A percentile compares a stretch with the other conserved stretches of the same genome.
phyloP scores from a whole-genome alignment of 441 rosid species.

The Populus hybrid region DNA sequence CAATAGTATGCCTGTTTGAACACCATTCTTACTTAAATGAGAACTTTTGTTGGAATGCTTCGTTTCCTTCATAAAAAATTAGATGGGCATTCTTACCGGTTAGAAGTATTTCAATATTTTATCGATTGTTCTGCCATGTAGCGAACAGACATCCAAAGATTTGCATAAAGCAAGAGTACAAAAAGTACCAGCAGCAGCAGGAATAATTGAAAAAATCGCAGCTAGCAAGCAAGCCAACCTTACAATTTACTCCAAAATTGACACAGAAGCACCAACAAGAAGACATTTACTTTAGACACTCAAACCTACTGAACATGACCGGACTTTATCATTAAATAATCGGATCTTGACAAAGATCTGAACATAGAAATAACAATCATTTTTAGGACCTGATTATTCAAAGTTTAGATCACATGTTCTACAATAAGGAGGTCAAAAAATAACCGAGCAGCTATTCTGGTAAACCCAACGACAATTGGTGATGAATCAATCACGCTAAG shows the following conservation, averaged over 20 bases:
- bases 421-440: not conserved
- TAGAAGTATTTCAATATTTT: not conserved
- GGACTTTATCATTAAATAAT: not conserved
- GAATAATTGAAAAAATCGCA: not conserved
- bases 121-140: not conserved
- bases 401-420: not conserved
- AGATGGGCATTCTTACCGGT: not conserved
- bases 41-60: not conserved
- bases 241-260: not conserved
- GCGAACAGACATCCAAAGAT: not conserved
- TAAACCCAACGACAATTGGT: not conserved
- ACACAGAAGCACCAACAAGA: not conserved
- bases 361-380: not conserved
- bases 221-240: not conserved
- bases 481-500: not conserved
- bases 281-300: not conserved
- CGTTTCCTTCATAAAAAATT: not conserved
- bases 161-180: not conserved
- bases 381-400: not conserved
- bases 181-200: not conserved
- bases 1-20: not conserved
- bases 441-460: not conserved
- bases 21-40: not conserved
- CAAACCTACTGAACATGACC: not conserved
- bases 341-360: not conserved